Conservation (phyloP, 1,284 basidiomycete species). For the Irpex sp. region DNA sequence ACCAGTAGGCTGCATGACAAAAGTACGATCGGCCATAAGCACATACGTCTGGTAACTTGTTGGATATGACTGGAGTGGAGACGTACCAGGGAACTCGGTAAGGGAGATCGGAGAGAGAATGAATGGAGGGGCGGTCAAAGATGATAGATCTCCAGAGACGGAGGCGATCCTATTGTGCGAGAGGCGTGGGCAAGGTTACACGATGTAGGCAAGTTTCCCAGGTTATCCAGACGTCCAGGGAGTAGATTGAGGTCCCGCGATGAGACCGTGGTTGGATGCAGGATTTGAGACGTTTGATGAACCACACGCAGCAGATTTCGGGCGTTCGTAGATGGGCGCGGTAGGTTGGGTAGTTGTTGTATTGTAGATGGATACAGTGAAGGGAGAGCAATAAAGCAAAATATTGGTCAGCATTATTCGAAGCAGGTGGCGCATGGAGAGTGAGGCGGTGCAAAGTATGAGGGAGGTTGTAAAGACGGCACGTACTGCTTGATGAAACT, state of each 20-base stretch:
- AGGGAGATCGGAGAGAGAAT: conserved; percentile 84
- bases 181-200: not conserved
- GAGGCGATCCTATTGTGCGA: conserved; percentile 58
- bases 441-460: conserved; percentile 3
- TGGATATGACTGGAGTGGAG: too few species aligned
- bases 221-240: not conserved
- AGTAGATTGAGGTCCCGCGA: not conserved
- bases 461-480: not conserved
- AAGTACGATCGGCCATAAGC: too few species aligned
- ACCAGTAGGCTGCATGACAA: conserved; percentile 74
- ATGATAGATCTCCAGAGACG: conserved; percentile 90
- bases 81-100: conserved; percentile 83
- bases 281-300: too few species aligned
- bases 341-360: too few species aligned
- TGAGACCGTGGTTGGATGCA: too few species aligned
- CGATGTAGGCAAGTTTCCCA: not conserved
- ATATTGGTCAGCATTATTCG: not conserved
- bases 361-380: not conserved
- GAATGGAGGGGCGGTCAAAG: conserved; percentile 93
- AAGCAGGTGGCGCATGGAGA: not conserved
- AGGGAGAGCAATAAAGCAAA: not conserved
- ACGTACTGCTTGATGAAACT: conserved; percentile 80
- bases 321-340: too few species aligned
- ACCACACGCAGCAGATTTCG: too few species aligned
- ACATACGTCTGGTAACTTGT: too few species aligned